Evolutionary conservation across 768 basidiomycete species (phyloP).

Genomic region (Boletus sensibilis): DNA sequence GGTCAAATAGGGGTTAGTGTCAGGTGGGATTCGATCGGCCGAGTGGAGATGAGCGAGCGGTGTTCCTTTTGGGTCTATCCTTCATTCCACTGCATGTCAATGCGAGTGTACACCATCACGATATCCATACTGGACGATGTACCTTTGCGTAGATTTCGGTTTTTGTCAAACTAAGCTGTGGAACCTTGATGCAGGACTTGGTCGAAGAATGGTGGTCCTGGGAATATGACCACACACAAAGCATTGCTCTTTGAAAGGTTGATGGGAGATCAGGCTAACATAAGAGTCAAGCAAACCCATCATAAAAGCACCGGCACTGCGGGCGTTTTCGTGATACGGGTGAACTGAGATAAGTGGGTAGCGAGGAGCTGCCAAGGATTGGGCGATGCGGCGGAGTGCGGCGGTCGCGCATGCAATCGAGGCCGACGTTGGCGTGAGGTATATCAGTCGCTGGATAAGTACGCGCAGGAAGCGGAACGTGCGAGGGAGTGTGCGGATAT

Average conservation of each 20-base stretch:
- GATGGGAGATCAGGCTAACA: background rate
- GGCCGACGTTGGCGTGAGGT: conserved; percentile 5
- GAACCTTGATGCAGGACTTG: background rate
- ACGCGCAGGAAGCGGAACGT: background rate
- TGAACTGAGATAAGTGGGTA: background rate
- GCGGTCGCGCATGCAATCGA: background rate
- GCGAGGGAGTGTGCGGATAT: conserved; percentile 12
- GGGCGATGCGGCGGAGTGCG: background rate
- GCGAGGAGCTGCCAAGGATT: background rate
- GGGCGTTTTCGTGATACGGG: background rate
- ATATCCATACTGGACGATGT: background rate
- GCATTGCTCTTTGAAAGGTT: background rate
- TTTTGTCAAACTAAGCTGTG: background rate
- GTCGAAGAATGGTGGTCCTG: background rate
- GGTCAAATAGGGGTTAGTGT: background rate
- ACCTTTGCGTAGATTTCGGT: background rate
- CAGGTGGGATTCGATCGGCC: background rate
- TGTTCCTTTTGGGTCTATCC: background rate
- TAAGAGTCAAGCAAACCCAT: background rate
- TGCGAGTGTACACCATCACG: background rate
- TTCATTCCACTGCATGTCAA: background rate
- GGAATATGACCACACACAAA: background rate
- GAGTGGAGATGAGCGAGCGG: background rate
- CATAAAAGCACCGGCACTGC: background rate
- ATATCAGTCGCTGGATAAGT: background rate